Conservation (phyloP, 2,329 filamentous ascomycete species). For the Eutypa lata region DNA sequence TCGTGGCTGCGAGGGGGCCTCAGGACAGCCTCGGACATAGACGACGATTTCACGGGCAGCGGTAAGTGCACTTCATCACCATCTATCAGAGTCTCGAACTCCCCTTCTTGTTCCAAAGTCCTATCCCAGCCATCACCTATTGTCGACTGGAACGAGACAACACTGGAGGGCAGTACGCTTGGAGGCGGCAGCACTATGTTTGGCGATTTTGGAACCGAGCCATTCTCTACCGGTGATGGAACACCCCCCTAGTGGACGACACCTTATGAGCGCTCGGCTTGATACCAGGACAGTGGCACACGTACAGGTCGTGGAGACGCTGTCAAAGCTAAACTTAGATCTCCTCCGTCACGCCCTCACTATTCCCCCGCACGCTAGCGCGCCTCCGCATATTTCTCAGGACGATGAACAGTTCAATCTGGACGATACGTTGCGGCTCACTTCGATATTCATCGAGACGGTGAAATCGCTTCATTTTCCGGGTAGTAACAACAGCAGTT, state of each 20-base stretch:
- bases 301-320: conserved; percentile 3
- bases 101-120: too few species aligned
- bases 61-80: too few species aligned
- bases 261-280: too few species aligned
- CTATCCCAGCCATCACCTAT: too few species aligned
- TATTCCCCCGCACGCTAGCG: conserved; percentile 1
- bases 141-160: too few species aligned
- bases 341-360: conserved; percentile 3
- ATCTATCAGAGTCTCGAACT: too few species aligned
- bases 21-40: conserved; percentile 2
- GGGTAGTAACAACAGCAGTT: too few species aligned
- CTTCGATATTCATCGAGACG: not conserved
- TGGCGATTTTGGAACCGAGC: too few species aligned
- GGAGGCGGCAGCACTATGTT: too few species aligned
- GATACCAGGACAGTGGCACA: not conserved
- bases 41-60: conserved; percentile 2
- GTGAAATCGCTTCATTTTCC: not conserved
- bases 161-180: too few species aligned
- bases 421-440: conserved; percentile 3
- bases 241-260: too few species aligned
- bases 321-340: conserved; percentile 1
- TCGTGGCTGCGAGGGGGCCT: conserved; percentile 3
- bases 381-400: conserved; percentile 1
- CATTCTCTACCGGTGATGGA: too few species aligned
- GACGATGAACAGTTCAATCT: conserved; percentile 2